Evolutionary conservation across 768 basidiomycete species (phyloP).

Genomic region (Albatrellus ellisii): DNA sequence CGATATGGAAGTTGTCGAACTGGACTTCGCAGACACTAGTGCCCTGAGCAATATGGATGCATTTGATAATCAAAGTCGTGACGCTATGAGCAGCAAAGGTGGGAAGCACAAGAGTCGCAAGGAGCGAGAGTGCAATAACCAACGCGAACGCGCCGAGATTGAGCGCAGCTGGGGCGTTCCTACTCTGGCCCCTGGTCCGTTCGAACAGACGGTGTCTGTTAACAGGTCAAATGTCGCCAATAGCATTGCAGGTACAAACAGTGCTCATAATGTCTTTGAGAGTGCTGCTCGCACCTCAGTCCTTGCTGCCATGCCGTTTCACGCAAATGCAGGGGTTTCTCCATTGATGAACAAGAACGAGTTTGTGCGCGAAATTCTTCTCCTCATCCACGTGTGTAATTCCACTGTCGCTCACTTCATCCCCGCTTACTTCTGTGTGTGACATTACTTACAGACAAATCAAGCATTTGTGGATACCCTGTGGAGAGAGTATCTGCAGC

Average conservation of each 20-base stretch:
- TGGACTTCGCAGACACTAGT: constrained; percentile 64
- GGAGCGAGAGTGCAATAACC: constrained; percentile 23
- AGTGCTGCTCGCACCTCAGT: constrained; percentile 9
- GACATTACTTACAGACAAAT: constrained; percentile 38
- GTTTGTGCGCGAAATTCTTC: constrained; percentile 58
- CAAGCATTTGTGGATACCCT: constrained; percentile 50
- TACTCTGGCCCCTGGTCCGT: background rate
- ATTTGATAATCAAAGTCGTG: constrained; percentile 25
- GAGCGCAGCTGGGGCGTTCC: constrained; percentile 52
- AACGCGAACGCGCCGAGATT: constrained; percentile 30
- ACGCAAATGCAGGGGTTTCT: constrained; percentile 2
- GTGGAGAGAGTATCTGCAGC: constrained; percentile 43
- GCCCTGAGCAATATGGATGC: constrained; percentile 55
- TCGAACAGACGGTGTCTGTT: background rate
- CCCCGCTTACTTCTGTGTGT: background rate
- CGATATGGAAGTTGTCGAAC: constrained; percentile 46
- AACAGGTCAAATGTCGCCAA: background rate
- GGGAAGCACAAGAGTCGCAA: constrained; percentile 10
- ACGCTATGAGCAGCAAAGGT: constrained; percentile 16
- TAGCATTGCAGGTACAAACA: constrained; percentile 2
- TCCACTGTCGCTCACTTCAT: background rate
- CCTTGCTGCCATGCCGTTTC: constrained; percentile 8
- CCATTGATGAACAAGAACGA: constrained; percentile 21
- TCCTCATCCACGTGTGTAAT: constrained; percentile 30
- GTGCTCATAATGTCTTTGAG: constrained; percentile 7